Percentiles rank a stretch among this genome's conserved stretches.
These are phyloP conservation scores for Hydnomerulius pinastri DNA, from an alignment of 768 basidiomycete species.

Conservation along the genomic window DNA sequence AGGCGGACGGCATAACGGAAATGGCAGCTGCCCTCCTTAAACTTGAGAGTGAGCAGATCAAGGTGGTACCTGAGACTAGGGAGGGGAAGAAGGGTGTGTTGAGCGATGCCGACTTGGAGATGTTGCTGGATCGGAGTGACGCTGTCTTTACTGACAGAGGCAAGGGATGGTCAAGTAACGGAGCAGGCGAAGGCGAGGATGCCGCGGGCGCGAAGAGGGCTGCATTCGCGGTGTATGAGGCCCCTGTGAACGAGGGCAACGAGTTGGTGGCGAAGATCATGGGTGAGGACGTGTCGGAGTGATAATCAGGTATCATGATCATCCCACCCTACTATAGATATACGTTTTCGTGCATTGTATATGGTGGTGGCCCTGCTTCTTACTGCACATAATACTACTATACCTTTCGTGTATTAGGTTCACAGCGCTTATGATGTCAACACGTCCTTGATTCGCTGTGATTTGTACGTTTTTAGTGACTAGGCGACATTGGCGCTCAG, in stretches of 20 bases:
- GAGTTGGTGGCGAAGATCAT: conserved; percentile 72
- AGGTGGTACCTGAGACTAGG: conserved; percentile 71
- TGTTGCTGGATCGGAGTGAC: conserved; percentile 77
- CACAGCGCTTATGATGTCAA: no score
- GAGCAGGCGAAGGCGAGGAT: conserved; percentile 17
- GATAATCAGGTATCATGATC: conserved; percentile 55
- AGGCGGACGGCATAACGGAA: conserved; percentile 71
- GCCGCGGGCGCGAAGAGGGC: conserved; percentile 39
- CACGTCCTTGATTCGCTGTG: no score
- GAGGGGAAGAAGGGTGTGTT: conserved; percentile 73
- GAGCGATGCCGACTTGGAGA: conserved; percentile 77
- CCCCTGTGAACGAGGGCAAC: conserved; percentile 60
- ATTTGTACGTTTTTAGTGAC: no score
- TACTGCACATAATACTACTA: no score
- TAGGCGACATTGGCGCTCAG: no score
- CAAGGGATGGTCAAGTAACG: conserved; percentile 72
- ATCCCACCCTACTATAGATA: no score
- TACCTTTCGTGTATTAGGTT: no score
- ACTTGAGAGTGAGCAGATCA: conserved; percentile 88
- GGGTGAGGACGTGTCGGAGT: conserved; percentile 41
- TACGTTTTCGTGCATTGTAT: no score
- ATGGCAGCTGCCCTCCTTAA: conserved; percentile 76
- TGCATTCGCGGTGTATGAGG: conserved; percentile 79
- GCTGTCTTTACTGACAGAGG: conserved; percentile 72
- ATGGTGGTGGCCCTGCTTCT: no score